Evolutionary conservation across 225 moss, liverwort and hornwort species (phyloP), one percentile per base, ranked within the genome.

Genomic region (Sphagnum contortum): DNA sequence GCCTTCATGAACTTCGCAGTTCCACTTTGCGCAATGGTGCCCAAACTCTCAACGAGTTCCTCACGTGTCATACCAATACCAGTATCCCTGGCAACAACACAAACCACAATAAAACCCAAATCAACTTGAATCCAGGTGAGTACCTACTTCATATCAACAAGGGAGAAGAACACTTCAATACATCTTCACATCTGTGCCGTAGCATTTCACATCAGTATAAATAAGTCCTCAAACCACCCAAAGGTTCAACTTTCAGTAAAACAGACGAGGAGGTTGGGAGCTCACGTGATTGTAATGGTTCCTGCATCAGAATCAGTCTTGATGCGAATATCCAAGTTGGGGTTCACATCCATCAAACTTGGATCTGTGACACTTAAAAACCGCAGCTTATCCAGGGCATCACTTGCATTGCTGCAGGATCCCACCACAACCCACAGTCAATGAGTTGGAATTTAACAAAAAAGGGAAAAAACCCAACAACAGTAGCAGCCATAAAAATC

Each of bases 1-100:
- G 90, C 85, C 60, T 91, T 80, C 70, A 98, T 62, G 47, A 98
- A 98, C 71, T 92, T 98, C 1, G 96, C 92, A 48, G 96, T 98
- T 12, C 96, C 96, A 87, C 96, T 98, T 74, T 93, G 80, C 3
- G 96, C 96, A 68, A 98, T 98, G 9, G 96, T 98, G 56, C 96
- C 92, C 66, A 98, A 49, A 73, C 92, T 92, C 49, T 81, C 76
- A 68, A 89, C 79, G 8, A 98, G 69, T 71, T 93, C 96, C 57
- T 93, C 85, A 45, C 85, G 79, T 4, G 96, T 93, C 96, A 98
- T 98, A 48, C 96, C 96, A 54, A 98, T 84, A 61, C 96, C 96
- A 14, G 90, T 75, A 68, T 98, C 96, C 5, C 94, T 94, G 84
- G 29, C 29, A 29, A 29, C 29, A 29, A 0, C 29, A 29, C 61